Percentiles rank a stretch among this genome's conserved stretches.
Evolutionary conservation across 108 stramenopile species (phyloP).

Genomic region (Asterionellopsis glacialis): DNA sequence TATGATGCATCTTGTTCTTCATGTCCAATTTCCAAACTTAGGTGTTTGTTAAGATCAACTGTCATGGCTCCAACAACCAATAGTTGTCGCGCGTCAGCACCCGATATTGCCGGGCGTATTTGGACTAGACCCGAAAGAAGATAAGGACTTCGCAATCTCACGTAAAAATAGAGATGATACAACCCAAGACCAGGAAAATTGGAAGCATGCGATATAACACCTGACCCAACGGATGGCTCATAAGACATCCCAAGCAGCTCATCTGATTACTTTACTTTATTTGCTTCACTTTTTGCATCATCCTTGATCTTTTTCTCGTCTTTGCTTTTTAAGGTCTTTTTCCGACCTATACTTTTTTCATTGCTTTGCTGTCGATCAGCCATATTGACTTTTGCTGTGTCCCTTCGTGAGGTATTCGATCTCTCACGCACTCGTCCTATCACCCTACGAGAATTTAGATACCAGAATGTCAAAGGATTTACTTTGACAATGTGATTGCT

Average conservation of each 20-base stretch:
- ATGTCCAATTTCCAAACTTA: constrained; percentile 32
- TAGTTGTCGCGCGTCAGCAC: constrained; percentile 44
- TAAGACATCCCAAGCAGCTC: constrained; percentile 4
- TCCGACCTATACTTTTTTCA: too few species aligned
- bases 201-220: not conserved
- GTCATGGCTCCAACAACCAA: constrained; percentile 55
- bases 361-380: too few species aligned
- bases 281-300: not conserved
- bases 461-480: too few species aligned
- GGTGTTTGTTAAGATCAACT: constrained; percentile 6
- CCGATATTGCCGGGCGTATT: constrained; percentile 36
- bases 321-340: too few species aligned
- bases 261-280: not conserved
- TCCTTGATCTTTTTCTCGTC: not conserved
- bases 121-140: constrained; percentile 10
- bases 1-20: constrained; percentile 11
- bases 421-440: too few species aligned
- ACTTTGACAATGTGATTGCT: too few species aligned
- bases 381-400: too few species aligned
- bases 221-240: constrained; percentile 1
- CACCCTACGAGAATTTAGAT: too few species aligned
- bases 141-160: constrained; percentile 48
- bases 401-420: too few species aligned
- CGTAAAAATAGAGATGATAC: constrained; percentile 24
- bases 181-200: constrained; percentile 21